Base-by-base conservation (phyloP, 2,329 filamentous ascomycete species). In the Pseudogymnoascus sp. region DNA sequence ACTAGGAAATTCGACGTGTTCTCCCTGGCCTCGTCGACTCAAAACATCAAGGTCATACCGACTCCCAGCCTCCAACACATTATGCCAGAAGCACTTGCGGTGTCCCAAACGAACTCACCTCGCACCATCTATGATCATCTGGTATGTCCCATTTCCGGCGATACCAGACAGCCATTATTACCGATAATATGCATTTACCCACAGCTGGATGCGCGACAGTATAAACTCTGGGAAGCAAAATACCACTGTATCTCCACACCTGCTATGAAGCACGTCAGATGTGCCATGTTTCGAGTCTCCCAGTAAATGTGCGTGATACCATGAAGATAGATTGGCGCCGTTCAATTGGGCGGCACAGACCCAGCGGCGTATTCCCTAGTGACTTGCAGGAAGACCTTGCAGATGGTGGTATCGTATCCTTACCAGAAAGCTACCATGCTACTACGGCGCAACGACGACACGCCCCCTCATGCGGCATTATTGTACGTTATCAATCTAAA, bases 221-320 rank as follows among this genome's bases (percentile, higher is more conserved):
- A 17, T n/a, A 33, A 15, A 15, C 27, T 4, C 27, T 55, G 27
- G 27, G 44, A 55, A 6, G n/a, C 44, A 55, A 55, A 55, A 55
- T 55, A 4, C 44, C 44, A 55, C n/a, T 55, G 44, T 55, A 55
- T 55, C 44, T 31, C 44, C 44, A 55, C 44, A 55, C 44, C 10
- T 15, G 17, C 9, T n/a, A 10, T 33, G 27, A 15, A 55, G 44
- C 44, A 55, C 44, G 44, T 55, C 44, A 55, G 44, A 12, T 2
- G 44, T 55, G 44, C 44, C 44, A 55, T 10, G 31, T 17, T 55
- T 31, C 27, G 21, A 15, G 25, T 6, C 27, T 55, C 27, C 27
- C 44, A 31, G 44, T 8, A 6, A 33, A 55, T 17, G 31, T 12
- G 27, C 21, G 27, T n/a, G 27, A 33, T 31, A 31, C 27, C 9